Percentiles rank a stretch among this genome's conserved stretches.
Evolutionary conservation across 352 stramenopile species (phyloP).

Genomic region (Plasmopara muralis): DNA sequence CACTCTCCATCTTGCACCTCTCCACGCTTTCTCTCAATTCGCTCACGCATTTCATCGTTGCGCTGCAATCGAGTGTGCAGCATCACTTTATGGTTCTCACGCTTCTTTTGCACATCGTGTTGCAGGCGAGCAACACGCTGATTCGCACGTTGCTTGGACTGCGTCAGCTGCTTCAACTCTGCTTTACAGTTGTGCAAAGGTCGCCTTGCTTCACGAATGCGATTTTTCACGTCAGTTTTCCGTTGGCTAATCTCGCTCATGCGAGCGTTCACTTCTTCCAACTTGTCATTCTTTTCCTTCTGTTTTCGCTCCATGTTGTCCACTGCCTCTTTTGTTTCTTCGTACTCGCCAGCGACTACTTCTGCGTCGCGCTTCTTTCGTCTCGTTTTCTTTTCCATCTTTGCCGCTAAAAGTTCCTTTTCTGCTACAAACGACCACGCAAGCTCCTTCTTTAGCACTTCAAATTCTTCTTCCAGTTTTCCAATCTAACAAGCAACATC

Average conservation of each 20-base stretch:
- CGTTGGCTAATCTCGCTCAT: slow-evolving; percentile 21
- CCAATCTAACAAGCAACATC: slow-evolving; percentile 32
- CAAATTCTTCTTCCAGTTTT: slow-evolving; percentile 51
- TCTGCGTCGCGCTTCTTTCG: slow-evolving; percentile 33
- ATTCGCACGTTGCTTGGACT: slow-evolving; percentile 31
- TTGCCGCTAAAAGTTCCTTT: slow-evolving; percentile 39
- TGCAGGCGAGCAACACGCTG: slow-evolving; percentile 37
- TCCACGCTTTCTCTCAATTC: slow-evolving; percentile 35
- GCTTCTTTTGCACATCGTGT: slow-evolving; percentile 39
- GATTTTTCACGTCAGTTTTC: slow-evolving; percentile 37
- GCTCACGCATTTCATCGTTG: slow-evolving; percentile 35
- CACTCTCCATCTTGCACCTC: slow-evolving; percentile 24
- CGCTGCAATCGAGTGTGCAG: slow-evolving; percentile 34
- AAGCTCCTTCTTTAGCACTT: slow-evolving; percentile 52
- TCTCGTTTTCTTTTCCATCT: slow-evolving; percentile 39
- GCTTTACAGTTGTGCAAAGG: slow-evolving; percentile 48
- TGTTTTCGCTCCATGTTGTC: slow-evolving; percentile 40
- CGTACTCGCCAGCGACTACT: slow-evolving; percentile 29
- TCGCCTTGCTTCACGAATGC: slow-evolving; percentile 43
- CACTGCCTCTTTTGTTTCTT: slow-evolving; percentile 28
- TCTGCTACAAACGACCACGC: slow-evolving; percentile 71
- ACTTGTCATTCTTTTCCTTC: slow-evolving; percentile 40
- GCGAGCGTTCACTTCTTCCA: slow-evolving; percentile 32
- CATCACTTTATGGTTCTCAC: slow-evolving; percentile 35
- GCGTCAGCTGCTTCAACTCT: slow-evolving; percentile 41